Percentiles rank a stretch among this genome's conserved stretches.
These are phyloP conservation scores for Lathyrus sativus DNA, from an alignment of 306 rosid genomes.

Conservation along the genomic window DNA sequence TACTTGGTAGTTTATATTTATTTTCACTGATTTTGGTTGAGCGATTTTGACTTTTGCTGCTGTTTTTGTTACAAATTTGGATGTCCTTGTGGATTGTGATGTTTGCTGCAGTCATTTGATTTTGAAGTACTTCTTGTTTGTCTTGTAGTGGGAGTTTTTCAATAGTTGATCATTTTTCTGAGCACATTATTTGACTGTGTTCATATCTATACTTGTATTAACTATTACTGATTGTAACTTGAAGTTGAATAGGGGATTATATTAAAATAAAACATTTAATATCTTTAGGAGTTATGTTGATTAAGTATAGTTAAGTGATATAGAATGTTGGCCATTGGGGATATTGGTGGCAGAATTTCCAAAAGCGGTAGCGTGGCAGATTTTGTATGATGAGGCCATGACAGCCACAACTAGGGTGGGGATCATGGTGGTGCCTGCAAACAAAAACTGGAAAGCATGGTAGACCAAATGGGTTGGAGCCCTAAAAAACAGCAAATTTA, in stretches of 20 bases:
- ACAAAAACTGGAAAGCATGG: background rate
- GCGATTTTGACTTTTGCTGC: slow-evolving; percentile 37
- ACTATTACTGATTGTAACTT: slow-evolving; percentile 12
- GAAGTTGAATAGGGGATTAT: slow-evolving; percentile 23
- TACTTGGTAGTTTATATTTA: slow-evolving; percentile 38
- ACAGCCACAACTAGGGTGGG: too few species aligned
- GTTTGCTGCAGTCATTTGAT: slow-evolving; percentile 21
- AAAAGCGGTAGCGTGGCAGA: background rate
- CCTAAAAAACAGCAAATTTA: background rate
- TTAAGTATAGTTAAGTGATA: background rate
- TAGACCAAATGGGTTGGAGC: background rate
- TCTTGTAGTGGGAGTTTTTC: slow-evolving; percentile 33
- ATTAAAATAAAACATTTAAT: background rate
- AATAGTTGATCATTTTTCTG: slow-evolving; percentile 23
- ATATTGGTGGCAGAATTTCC: background rate
- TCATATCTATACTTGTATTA: background rate
- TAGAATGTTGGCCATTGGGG: background rate
- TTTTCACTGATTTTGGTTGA: slow-evolving; percentile 29
- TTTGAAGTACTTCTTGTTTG: background rate
- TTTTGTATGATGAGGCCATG: background rate
- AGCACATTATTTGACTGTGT: slow-evolving; percentile 13
- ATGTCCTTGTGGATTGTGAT: slow-evolving; percentile 30
- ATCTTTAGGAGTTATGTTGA: slow-evolving; percentile 13
- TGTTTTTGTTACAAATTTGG: slow-evolving; percentile 34
- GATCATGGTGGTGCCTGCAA: background rate